Evolutionary conservation across 345 rosid genomes (phyloP).

Genomic region (Pistacia vera): DNA sequence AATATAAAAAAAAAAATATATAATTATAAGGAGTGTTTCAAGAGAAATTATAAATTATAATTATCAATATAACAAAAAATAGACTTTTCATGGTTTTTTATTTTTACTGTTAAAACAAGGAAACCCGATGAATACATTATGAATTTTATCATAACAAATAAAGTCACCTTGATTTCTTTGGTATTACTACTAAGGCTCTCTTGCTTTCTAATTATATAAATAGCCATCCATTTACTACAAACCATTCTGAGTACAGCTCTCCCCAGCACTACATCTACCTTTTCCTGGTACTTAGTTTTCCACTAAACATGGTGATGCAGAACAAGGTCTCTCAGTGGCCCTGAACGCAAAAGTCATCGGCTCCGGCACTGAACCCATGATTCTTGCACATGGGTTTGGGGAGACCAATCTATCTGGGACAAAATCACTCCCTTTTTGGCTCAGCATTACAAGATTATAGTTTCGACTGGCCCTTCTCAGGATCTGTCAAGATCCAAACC

Average conservation of each 20-base stretch:
- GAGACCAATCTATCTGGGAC: constrained; percentile 70
- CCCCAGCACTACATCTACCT: background rate
- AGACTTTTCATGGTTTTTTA: too few species aligned
- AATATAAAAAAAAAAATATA: too few species aligned
- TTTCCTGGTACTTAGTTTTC: background rate
- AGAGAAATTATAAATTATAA: background rate
- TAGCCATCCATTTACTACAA: background rate
- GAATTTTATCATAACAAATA: too few species aligned
- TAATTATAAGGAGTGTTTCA: too few species aligned
- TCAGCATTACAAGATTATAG: constrained; percentile 44
- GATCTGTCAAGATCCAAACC: constrained; percentile 56
- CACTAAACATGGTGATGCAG: constrained; percentile 37
- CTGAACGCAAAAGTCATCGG: constrained; percentile 72
- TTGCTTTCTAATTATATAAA: constrained; percentile 22
- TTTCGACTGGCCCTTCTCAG: constrained; percentile 81
- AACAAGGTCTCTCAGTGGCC: constrained; percentile 44
- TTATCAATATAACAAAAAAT: too few species aligned
- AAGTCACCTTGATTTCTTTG: background rate
- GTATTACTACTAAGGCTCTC: background rate
- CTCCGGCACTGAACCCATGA: constrained; percentile 39
- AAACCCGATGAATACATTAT: too few species aligned
- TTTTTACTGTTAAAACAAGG: too few species aligned
- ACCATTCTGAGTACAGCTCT: background rate
- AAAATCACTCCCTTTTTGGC: constrained; percentile 54
- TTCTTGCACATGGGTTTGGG: constrained; percentile 81